Base-by-base conservation (phyloP, 306 rosid species). In the Biancaea sappan region DNA sequence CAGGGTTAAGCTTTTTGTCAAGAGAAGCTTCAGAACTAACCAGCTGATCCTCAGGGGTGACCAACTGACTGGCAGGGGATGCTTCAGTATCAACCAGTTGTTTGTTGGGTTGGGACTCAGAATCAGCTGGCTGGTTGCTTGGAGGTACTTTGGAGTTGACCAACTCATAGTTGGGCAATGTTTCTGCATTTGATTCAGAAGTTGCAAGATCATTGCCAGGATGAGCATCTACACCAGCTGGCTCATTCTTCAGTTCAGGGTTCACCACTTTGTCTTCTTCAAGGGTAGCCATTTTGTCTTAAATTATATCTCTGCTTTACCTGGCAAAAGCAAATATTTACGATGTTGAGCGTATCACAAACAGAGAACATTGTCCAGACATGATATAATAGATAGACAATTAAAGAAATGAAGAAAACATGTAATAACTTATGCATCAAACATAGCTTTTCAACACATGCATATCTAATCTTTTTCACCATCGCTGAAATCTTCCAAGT, bases 231-330 rank as follows among this genome's bases (percentile, higher is more conserved):
- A 60, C 7, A 44, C 24, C 38, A 53, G 40, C 68, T 15, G 82
- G 41, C 1, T 52, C 80, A 32, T 44, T 64, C 72, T 80, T 77
- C 69, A 48, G 26, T 22, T 57, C 70, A 69, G 74, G 71, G 26
- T 24, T 58, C 16, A n/a, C 80, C 77, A 74, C 56, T 72, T 71
- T 87, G 68, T 78, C 95, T 57, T 81, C 88, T 59, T 81, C 88
- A 11, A 81, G 81, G 4, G 86, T 60, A 10, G 80, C 74, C 90
- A 88, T 81, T 60, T 77, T 78, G 58, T 65, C 80, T 63, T 60
- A 79, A 71, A 60, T 71, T 31, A 65, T 74, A 50, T 77, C 75
- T 69, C 88, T 77, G 84, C 75, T 37, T 26, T 48, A 76, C 74
- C 70, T 47, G 50, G 59, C 65, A 85, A 22, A 16, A 38, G 74